phyloP scores from a whole-genome alignment of 352 stramenopile genomes.

The Phytopythium delawarense region DNA sequence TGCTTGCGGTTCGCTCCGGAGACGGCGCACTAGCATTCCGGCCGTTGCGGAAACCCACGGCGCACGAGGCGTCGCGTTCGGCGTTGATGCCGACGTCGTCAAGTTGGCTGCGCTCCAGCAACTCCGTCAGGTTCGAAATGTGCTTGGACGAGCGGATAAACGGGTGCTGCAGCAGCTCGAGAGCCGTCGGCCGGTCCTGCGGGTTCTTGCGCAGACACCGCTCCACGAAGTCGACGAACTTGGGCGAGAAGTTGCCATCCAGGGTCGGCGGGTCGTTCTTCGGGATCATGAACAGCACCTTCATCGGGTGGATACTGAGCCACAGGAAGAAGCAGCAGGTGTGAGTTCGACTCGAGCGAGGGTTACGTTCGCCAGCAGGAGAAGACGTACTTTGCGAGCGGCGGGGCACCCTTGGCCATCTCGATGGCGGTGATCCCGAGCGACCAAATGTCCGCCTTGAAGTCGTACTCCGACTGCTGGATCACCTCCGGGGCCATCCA shows the following conservation, averaged over 20 bases:
- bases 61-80: conserved; percentile 10
- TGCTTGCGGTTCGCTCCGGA: neutral
- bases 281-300: conserved; percentile 99
- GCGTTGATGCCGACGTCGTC: conserved; percentile 8
- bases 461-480: conserved; percentile 92
- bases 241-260: conserved; percentile 63
- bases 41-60: conserved; percentile 6
- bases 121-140: conserved; percentile 65
- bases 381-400: conserved; percentile 78
- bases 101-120: conserved; percentile 49
- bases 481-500: conserved; percentile 95
- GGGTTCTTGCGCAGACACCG: conserved; percentile 87
- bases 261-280: conserved; percentile 89
- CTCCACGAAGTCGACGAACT: conserved; percentile 88
- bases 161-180: conserved; percentile 82
- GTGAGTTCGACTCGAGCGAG: conserved; percentile 3
- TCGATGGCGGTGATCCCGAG: conserved; percentile 98
- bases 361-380: neutral
- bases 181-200: conserved; percentile 75
- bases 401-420: conserved; percentile 96
- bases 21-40: neutral
- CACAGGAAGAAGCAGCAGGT: neutral
- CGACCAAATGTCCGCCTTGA: conserved; percentile 97
- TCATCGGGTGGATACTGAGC: conserved; percentile 95
- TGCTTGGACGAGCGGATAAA: conserved; percentile 75